A percentile compares a stretch with the other conserved stretches of the same genome.
Conservation (phyloP, 2,329 filamentous ascomycete species). For the Penicillium carneum region DNA sequence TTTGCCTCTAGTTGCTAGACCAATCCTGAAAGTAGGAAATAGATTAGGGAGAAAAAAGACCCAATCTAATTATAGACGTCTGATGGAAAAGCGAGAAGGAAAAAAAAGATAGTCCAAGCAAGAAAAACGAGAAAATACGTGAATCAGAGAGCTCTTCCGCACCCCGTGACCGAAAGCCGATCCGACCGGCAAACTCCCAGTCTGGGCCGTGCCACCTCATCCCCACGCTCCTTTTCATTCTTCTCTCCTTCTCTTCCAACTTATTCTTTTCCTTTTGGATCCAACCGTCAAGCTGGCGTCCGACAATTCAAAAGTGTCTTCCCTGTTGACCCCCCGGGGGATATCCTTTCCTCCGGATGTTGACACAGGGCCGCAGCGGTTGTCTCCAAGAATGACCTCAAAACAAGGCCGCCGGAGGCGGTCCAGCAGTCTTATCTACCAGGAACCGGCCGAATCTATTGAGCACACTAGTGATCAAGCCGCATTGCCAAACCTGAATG, state of each 20-base stretch:
- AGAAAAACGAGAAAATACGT: slow-evolving; percentile 12
- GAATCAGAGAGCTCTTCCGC: slow-evolving; percentile 22
- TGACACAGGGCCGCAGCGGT: slow-evolving; percentile 67
- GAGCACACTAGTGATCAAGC: slow-evolving; percentile 98
- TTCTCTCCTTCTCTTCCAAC: slow-evolving; percentile 32
- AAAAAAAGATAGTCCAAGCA: slow-evolving; percentile 1
- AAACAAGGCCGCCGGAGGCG: slow-evolving; percentile 82
- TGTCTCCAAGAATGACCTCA: slow-evolving; percentile 67
- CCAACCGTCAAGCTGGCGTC: slow-evolving; percentile 37
- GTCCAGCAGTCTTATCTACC: slow-evolving; percentile 98
- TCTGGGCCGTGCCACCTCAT: slow-evolving; percentile 39
- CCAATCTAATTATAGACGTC: slow-evolving; percentile 13
- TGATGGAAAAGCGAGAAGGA: background rate
- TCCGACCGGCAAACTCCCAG: slow-evolving; percentile 34
- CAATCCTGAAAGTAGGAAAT: slow-evolving; percentile 6
- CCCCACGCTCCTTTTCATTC: slow-evolving; percentile 40
- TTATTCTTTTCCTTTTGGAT: slow-evolving; percentile 18
- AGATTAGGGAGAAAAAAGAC: background rate
- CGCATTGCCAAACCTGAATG: slow-evolving; percentile 91
- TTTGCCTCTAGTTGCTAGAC: background rate
- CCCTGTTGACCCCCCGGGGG: slow-evolving; percentile 85
- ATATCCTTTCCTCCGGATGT: slow-evolving; percentile 88
- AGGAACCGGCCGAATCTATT: slow-evolving; percentile 92
- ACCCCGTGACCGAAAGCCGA: slow-evolving; percentile 34
- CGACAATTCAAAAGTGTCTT: slow-evolving; percentile 90